Evolutionary conservation across 345 rosid species (phyloP).

Genomic region (Conringia planisiliqua): DNA sequence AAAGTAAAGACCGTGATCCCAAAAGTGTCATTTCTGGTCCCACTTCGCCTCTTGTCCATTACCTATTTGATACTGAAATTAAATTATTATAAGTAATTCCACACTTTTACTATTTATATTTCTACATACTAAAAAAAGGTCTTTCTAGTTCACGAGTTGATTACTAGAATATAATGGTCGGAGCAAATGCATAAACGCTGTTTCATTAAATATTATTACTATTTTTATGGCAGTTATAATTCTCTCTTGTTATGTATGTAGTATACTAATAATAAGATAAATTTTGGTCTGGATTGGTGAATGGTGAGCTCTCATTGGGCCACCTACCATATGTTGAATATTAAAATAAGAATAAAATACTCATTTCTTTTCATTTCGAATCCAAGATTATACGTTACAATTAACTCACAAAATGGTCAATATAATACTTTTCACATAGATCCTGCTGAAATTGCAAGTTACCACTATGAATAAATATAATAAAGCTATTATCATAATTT

Average conservation of each 20-base stretch:
- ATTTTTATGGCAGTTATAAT: not conserved
- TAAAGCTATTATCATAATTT: not conserved
- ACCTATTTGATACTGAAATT: constrained; percentile 23
- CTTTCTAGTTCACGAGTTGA: constrained; percentile 2
- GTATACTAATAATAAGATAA: not conserved
- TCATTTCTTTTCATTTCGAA: constrained; percentile 14
- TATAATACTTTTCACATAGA: constrained; percentile 26
- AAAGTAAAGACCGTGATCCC: constrained; percentile 69
- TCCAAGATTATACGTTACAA: constrained; percentile 34
- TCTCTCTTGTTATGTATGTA: not conserved
- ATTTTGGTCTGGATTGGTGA: constrained; percentile 27
- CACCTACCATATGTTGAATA: constrained; percentile 26
- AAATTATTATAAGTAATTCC: not conserved
- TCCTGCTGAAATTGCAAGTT: constrained; percentile 36
- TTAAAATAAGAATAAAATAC: constrained; percentile 5
- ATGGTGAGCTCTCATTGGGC: constrained; percentile 29
- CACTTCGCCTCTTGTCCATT: constrained; percentile 41
- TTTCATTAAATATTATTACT: not conserved
- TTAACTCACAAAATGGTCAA: constrained; percentile 20
- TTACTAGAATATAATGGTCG: not conserved
- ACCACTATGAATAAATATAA: constrained; percentile 14
- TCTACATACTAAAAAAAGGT: not conserved
- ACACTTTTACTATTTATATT: constrained; percentile 1
- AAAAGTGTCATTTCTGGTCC: constrained; percentile 57
- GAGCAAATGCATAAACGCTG: not conserved